Percentiles rank a stretch among this genome's conserved stretches.
phyloP scores from a whole-genome alignment of 1,284 basidiomycete genomes.

The Apiotrichum domesticum region DNA sequence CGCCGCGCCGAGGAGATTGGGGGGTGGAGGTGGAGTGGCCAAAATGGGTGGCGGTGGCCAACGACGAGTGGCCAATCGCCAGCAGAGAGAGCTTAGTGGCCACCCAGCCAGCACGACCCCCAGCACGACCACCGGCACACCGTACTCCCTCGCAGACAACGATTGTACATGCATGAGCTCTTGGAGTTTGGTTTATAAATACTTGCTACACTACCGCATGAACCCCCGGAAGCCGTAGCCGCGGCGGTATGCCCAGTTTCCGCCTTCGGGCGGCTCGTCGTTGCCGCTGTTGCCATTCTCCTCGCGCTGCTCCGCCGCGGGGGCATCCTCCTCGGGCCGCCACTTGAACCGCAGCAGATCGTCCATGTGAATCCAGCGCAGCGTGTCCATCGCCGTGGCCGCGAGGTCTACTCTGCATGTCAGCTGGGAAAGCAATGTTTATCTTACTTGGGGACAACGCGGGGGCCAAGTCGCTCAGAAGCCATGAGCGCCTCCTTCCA shows the following conservation, averaged over 20 bases:
- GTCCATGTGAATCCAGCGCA: constrained; percentile 31
- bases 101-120: too few species aligned
- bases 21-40: too few species aligned
- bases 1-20: too few species aligned
- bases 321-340: background rate
- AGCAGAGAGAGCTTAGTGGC: too few species aligned
- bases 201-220: background rate
- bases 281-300: constrained; percentile 23
- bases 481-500: constrained; percentile 46
- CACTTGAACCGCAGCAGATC: constrained; percentile 36
- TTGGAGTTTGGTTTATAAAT: background rate
- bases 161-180: background rate
- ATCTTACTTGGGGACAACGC: constrained; percentile 42
- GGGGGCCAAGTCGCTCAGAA: constrained; percentile 30
- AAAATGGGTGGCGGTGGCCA: too few species aligned
- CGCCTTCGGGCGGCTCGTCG: constrained; percentile 6
- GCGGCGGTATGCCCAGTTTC: background rate
- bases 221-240: constrained; percentile 1
- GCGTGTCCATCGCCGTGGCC: constrained; percentile 35
- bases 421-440: constrained; percentile 7
- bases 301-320: background rate
- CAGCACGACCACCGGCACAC: too few species aligned
- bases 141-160: too few species aligned
- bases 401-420: constrained; percentile 33
- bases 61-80: too few species aligned